Conservation (phyloP, 73 alveolate genomes). For the Paramecium sonneborni region DNA sequence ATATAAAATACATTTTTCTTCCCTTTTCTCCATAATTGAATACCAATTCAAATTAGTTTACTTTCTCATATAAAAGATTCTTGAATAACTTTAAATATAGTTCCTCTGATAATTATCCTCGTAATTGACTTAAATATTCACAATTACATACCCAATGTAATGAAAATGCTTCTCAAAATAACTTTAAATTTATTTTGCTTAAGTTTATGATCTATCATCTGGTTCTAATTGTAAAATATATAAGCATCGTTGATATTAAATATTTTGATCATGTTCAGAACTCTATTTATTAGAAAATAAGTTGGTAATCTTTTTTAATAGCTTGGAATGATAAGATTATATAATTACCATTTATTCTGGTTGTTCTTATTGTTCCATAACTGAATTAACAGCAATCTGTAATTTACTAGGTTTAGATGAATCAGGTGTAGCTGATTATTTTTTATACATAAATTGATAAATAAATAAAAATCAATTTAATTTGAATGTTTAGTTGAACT, state of each 20-base stretch:
- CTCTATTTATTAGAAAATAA: not conserved
- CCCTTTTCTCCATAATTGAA: slow-evolving; percentile 43
- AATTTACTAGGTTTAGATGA: not conserved
- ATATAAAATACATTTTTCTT: slow-evolving; percentile 37
- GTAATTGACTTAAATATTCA: not conserved
- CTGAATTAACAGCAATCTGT: not conserved
- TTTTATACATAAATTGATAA: not conserved
- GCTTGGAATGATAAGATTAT: not conserved
- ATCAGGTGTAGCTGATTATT: not conserved
- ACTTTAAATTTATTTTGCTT: not conserved
- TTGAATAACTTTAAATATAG: not conserved
- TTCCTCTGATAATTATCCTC: not conserved
- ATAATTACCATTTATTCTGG: not conserved
- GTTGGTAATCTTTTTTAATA: not conserved
- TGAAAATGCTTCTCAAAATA: slow-evolving; percentile 22
- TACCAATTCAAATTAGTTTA: not conserved
- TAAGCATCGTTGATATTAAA: not conserved
- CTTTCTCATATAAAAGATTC: not conserved
- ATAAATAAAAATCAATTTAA: not conserved
- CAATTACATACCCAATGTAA: not conserved
- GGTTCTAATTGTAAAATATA: slow-evolving; percentile 1
- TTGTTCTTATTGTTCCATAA: too few relatives aligned
- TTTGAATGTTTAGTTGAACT: not conserved
- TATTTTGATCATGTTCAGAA: slow-evolving; percentile 18
- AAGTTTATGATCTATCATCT: not conserved